A percentile compares a stretch with the other conserved stretches of the same genome.
These are phyloP conservation scores for Apiotrichum laibachii DNA, from an alignment of 1,284 basidiomycete genomes.

Conservation along the genomic window DNA sequence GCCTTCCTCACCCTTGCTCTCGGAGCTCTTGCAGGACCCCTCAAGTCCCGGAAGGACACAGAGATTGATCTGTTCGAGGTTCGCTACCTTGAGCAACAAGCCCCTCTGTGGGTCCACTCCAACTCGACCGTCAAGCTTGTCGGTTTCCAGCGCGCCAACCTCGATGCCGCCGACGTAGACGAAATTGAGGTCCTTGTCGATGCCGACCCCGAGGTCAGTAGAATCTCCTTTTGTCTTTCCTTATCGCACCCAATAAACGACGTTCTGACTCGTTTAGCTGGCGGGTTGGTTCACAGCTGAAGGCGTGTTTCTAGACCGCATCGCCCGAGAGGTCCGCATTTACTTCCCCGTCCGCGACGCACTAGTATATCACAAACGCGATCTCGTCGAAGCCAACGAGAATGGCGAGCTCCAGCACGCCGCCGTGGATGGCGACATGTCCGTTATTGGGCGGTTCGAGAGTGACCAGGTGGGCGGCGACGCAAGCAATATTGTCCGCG, in stretches of 20 bases:
- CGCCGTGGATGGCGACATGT: background rate
- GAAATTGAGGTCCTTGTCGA: background rate
- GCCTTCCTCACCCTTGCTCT: no score
- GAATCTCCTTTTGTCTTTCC: no score
- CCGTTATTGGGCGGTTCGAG: background rate
- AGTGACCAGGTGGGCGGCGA: slow-evolving; percentile 3
- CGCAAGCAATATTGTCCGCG: slow-evolving; percentile 1
- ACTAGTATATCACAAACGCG: background rate
- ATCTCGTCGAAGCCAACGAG: slow-evolving; percentile 6
- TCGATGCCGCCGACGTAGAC: background rate
- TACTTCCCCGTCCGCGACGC: slow-evolving; percentile 9
- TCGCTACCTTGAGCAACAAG: no score
- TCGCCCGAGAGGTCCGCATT: slow-evolving; percentile 2
- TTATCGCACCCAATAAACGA: no score
- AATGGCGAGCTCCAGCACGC: slow-evolving; percentile 1
- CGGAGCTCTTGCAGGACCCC: no score
- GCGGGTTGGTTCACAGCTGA: background rate
- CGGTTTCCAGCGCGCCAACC: background rate
- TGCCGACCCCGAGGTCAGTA: background rate
- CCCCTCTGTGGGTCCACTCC: background rate
- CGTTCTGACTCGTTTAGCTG: background rate
- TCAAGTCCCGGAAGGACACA: no score
- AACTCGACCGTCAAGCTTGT: slow-evolving; percentile 5
- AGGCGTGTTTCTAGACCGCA: background rate
- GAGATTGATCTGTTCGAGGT: no score